Conservation (phyloP, 2,329 filamentous ascomycete genomes). For the Xylariaceae sp. region DNA sequence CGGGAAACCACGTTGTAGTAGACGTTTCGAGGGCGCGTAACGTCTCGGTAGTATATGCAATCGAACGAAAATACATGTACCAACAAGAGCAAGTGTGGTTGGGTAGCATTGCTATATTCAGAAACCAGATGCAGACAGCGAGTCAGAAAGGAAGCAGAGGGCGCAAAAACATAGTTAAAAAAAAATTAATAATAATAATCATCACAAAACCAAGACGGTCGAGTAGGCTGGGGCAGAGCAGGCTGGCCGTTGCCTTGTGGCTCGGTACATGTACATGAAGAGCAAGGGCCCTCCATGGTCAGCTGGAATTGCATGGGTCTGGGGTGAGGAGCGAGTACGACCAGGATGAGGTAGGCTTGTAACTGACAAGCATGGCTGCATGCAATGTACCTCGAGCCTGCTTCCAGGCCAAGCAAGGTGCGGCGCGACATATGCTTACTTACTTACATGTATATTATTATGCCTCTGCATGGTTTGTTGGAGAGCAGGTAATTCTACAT, state of each 20-base stretch:
- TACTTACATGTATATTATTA: too few relatives aligned
- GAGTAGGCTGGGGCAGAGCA: constrained; percentile 23
- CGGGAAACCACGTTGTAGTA: constrained; percentile 26
- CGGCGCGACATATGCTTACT: too few relatives aligned
- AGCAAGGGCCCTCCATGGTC: constrained; percentile 10
- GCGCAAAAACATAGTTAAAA: constrained; percentile 10
- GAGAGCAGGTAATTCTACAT: too few relatives aligned
- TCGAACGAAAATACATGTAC: constrained; percentile 32
- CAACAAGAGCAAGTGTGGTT: constrained; percentile 30
- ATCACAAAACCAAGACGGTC: constrained; percentile 18
- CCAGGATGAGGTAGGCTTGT: constrained; percentile 8
- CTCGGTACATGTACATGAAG: constrained; percentile 15
- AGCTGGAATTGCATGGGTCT: constrained; percentile 17
- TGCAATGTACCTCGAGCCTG: too few relatives aligned
- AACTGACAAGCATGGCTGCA: constrained; percentile 1
- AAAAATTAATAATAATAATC: constrained; percentile 15
- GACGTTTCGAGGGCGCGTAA: constrained; percentile 29
- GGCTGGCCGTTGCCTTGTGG: constrained; percentile 21
- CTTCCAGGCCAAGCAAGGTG: too few relatives aligned
- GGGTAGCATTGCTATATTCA: constrained; percentile 41
- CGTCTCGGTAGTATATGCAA: constrained; percentile 32
- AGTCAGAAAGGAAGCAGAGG: constrained; percentile 19
- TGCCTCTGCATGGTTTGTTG: too few relatives aligned
- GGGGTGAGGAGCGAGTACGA: constrained; percentile 12
- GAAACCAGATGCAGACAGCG: constrained; percentile 29